Evolutionary conservation across 2,329 filamentous ascomycete genomes (phyloP).

Genomic region (Botrytis paeoniae): DNA sequence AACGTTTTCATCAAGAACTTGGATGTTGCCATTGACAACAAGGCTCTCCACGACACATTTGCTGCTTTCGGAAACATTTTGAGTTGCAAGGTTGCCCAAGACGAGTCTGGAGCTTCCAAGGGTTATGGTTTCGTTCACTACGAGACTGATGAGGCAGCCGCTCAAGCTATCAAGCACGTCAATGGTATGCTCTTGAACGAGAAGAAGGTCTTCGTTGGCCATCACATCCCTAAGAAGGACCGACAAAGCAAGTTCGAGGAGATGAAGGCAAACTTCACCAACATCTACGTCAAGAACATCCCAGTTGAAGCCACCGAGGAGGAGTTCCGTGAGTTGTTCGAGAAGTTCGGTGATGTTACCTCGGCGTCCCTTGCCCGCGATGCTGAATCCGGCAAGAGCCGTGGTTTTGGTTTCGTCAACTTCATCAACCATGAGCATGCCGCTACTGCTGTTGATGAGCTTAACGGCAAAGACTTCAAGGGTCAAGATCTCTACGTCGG

Average conservation of each 20-base stretch:
- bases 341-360: conserved; percentile 89
- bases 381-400: conserved; percentile 79
- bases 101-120: conserved; percentile 95
- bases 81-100: conserved; percentile 98
- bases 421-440: conserved; percentile 90
- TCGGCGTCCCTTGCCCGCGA: conserved; percentile 92
- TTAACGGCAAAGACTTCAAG: conserved; percentile 89
- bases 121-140: conserved; percentile 99
- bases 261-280: conserved; percentile 99
- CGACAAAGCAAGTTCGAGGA: conserved; percentile 99
- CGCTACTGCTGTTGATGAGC: conserved; percentile 78
- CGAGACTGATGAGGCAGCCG: conserved; percentile 96
- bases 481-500: conserved; percentile 97
- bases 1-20: conserved; percentile 99
- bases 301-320: conserved; percentile 81
- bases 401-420: conserved; percentile 95
- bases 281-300: conserved; percentile 99
- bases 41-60: conserved; percentile 99
- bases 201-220: conserved; percentile 99
- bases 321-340: conserved; percentile 90
- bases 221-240: conserved; percentile 99
- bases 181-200: conserved; percentile 99
- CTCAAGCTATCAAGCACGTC: conserved; percentile 97
- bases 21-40: conserved; percentile 98
- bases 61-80: conserved; percentile 98